phyloP scores from a whole-genome alignment of 768 basidiomycete genomes.

The Russula sp. region DNA sequence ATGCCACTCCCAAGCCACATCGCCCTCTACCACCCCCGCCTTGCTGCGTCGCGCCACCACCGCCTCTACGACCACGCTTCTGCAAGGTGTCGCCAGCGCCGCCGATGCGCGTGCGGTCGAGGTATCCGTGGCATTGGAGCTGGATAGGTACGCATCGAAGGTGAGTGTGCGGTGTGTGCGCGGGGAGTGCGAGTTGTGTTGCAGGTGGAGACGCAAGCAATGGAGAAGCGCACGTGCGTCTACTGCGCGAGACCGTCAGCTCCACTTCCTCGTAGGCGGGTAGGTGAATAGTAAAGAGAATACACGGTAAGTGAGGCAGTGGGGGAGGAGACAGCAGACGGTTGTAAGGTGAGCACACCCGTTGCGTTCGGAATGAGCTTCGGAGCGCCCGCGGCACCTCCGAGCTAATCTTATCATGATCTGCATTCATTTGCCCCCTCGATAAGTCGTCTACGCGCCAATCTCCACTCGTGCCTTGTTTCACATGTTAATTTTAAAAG shows the following conservation, averaged over 20 bases:
- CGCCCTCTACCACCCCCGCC: constrained; percentile 22
- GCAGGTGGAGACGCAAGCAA: constrained; percentile 56
- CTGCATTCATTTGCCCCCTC: no score
- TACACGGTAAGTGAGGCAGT: no score
- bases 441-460: no score
- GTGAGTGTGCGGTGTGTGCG: constrained; percentile 45
- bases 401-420: no score
- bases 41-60: constrained; percentile 33
- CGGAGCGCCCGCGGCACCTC: no score
- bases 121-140: constrained; percentile 65
- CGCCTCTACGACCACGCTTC: constrained; percentile 50
- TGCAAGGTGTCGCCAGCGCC: constrained; percentile 30
- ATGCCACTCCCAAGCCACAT: constrained; percentile 61
- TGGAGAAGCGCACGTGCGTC: constrained; percentile 36
- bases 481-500: no score
- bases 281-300: not conserved
- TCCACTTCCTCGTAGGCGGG: not conserved
- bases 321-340: no score
- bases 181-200: constrained; percentile 45
- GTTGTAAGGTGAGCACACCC: no score
- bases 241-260: not conserved
- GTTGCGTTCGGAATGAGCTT: no score
- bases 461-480: no score
- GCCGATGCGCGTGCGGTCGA: constrained; percentile 60
- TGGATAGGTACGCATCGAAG: constrained; percentile 68